Evolutionary conservation across 495 filamentous ascomycete genomes (phyloP).

Genomic region (Neohortaea acidophila): DNA sequence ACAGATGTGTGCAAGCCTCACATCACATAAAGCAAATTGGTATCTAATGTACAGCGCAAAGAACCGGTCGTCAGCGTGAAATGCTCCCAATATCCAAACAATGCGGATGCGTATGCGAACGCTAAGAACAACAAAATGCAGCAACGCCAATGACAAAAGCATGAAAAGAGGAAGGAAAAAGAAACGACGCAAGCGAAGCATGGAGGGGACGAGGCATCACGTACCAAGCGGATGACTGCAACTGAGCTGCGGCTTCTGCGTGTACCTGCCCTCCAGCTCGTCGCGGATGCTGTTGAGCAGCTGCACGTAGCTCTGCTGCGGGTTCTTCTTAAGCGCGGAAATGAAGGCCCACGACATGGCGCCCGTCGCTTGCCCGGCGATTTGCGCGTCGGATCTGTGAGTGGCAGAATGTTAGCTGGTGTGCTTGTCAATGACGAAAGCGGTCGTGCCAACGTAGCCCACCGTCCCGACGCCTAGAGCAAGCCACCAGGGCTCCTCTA

Average conservation of each 20-base stretch:
- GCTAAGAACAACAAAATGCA: neutral
- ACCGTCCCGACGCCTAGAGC: conserved; percentile 36
- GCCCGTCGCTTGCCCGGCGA: conserved; percentile 74
- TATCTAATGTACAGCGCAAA: conserved; percentile 18
- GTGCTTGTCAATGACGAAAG: neutral
- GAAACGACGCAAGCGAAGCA: too few species aligned
- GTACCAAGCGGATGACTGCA: conserved; percentile 92
- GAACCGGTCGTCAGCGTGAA: too few species aligned
- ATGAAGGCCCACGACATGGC: conserved; percentile 99
- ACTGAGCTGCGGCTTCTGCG: conserved; percentile 92
- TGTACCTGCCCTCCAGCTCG: conserved; percentile 75
- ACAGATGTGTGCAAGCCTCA: conserved; percentile 8
- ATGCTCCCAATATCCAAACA: too few species aligned
- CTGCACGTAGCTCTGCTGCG: conserved; percentile 94
- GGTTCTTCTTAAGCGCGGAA: conserved; percentile 84
- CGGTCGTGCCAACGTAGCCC: conserved; percentile 37
- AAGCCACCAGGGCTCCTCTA: conserved; percentile 7
- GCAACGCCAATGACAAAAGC: too few species aligned
- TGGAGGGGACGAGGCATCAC: too few species aligned
- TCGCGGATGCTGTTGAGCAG: conserved; percentile 90
- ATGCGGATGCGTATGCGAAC: neutral
- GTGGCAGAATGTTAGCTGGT: conserved; percentile 11
- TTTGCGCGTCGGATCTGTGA: conserved; percentile 43
- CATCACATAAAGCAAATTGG: conserved; percentile 25
- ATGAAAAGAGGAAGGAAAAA: too few species aligned